These are phyloP conservation scores for Arctium minus DNA, from an alignment of 129 eudicot genomes.

Conservation along the genomic window DNA sequence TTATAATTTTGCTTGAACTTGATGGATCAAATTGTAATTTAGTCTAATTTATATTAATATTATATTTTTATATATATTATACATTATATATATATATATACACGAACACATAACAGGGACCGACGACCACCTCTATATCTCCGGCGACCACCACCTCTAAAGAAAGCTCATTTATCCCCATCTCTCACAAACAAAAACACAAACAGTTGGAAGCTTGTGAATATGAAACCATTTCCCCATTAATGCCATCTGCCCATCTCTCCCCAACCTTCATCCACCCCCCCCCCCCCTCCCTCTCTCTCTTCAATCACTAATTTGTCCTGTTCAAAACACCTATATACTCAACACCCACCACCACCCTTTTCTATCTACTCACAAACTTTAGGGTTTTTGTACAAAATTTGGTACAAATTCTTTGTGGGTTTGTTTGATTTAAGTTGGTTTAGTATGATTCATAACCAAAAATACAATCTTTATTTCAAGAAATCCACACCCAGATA, in stretches of 20 bases:
- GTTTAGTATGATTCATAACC: neutral
- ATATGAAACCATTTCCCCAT: conserved; percentile 21
- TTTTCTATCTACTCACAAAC: too few relatives aligned
- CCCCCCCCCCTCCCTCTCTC: neutral
- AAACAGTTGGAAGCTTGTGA: conserved; percentile 17
- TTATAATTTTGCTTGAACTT: too few relatives aligned
- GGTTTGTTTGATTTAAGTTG: conserved; percentile 16
- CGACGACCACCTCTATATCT: too few relatives aligned
- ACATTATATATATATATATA: too few relatives aligned
- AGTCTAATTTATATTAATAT: too few relatives aligned
- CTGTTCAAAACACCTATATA: neutral
- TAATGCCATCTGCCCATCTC: conserved; percentile 36
- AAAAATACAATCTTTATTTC: neutral
- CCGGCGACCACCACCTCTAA: neutral
- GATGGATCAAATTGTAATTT: too few relatives aligned
- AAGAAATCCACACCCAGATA: conserved; percentile 25
- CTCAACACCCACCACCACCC: too few relatives aligned
- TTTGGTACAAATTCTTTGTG: neutral
- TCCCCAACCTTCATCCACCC: conserved; percentile 34
- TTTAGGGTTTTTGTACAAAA: too few relatives aligned
- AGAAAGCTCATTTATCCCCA: neutral
- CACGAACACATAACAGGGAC: too few relatives aligned
- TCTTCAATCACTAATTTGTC: neutral
- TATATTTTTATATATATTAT: too few relatives aligned
- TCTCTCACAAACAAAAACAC: conserved; percentile 3